Evolutionary conservation across 257 asterid genomes (phyloP).

Genomic region (Eustoma russellianum): DNA sequence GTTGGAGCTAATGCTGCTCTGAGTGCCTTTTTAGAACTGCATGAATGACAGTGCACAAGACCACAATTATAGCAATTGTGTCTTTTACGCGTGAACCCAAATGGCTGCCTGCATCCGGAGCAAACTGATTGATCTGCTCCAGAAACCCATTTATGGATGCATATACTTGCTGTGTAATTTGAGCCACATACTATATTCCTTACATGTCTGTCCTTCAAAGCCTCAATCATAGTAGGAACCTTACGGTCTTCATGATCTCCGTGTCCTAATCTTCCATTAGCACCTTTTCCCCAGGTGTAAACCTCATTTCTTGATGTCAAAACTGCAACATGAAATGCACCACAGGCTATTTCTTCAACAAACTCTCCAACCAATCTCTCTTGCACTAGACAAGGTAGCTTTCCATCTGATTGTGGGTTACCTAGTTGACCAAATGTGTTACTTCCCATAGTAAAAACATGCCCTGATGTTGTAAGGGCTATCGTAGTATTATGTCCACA

Average conservation of each 20-base stretch:
- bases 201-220: conserved; percentile 73
- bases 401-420: conserved; percentile 63
- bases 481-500: conserved; percentile 70
- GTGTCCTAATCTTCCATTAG: conserved; percentile 83
- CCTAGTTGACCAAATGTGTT: conserved; percentile 71
- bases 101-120: conserved; percentile 76
- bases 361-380: conserved; percentile 84
- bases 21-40: conserved; percentile 82
- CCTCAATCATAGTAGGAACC: conserved; percentile 66
- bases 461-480: conserved; percentile 77
- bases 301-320: conserved; percentile 80
- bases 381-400: conserved; percentile 62
- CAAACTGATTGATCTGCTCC: conserved; percentile 90
- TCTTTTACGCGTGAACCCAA: conserved; percentile 82
- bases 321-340: conserved; percentile 65
- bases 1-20: conserved; percentile 90
- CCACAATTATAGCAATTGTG: conserved; percentile 90
- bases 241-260: conserved; percentile 67
- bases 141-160: conserved; percentile 87
- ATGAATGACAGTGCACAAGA: conserved; percentile 77
- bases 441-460: conserved; percentile 75
- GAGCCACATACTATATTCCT: conserved; percentile 79
- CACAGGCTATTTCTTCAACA: conserved; percentile 80
- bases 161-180: conserved; percentile 64
- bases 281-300: conserved; percentile 86